A percentile compares a stretch with the other conserved stretches of the same genome.
Evolutionary conservation across 768 basidiomycete genomes (phyloP).

Genomic region (Baorangia bicolor): DNA sequence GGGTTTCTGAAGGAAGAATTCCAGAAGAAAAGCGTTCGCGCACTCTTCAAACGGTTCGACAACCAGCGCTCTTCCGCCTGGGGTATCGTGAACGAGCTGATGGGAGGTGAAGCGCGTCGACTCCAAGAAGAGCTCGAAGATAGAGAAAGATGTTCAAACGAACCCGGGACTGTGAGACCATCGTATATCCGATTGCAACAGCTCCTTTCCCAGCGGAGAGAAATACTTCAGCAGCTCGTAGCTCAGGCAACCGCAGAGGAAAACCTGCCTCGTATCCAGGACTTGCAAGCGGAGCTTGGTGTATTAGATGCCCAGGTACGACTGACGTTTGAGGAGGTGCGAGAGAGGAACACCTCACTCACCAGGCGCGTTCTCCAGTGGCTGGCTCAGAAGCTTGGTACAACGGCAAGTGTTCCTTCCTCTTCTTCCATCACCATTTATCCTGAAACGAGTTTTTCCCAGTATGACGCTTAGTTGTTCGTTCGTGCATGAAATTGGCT

Average conservation of each 20-base stretch:
- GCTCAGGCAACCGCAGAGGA: neutral
- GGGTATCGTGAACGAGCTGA: neutral
- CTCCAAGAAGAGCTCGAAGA: constrained; percentile 2
- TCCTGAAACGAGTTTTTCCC: neutral
- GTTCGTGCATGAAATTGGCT: neutral
- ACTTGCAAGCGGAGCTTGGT: constrained; percentile 3
- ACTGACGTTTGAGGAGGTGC: neutral
- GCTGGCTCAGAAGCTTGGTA: neutral
- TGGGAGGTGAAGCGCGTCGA: neutral
- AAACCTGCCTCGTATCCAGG: neutral
- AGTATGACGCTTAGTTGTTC: neutral
- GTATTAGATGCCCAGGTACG: neutral
- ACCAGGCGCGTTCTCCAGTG: neutral
- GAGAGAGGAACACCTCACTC: neutral
- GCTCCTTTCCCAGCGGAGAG: neutral
- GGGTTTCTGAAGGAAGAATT: neutral
- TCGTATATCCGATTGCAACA: neutral
- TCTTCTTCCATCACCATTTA: neutral
- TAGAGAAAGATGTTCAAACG: neutral
- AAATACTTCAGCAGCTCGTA: neutral
- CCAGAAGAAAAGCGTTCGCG: neutral
- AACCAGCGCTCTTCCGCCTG: neutral
- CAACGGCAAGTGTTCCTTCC: neutral
- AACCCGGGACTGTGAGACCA: neutral
- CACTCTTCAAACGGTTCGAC: constrained; percentile 5